Base-by-base conservation (phyloP, 306 rosid genomes). In the Glycine latifolia region DNA sequence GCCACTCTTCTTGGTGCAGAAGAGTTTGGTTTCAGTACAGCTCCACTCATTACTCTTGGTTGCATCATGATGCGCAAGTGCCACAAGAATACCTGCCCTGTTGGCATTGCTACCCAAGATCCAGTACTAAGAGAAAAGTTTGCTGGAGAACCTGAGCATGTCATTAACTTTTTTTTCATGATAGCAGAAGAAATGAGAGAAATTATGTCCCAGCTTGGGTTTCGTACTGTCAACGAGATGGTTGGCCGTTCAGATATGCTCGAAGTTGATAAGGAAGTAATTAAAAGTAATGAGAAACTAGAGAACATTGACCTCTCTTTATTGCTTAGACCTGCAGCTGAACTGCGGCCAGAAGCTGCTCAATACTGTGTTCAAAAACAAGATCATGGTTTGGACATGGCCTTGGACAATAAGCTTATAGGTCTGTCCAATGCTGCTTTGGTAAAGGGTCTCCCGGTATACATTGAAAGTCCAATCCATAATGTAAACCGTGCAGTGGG, bases 41-140 rank as follows among this genome's bases (percentile, higher is more conserved):
- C 71, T 35, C 71, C 71, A 37, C 71, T 65, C 49, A 65, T 65
- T 37, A 65, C 71, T 37, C 71, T 65, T 65, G 71, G 71, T 41
- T 65, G 71, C 26, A 65, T 65, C 47, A 65, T 65, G 71, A 65
- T 65, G 71, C 71, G 71, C 48, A 65, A 65, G 49, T 65, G 71
- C 16, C 71, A 65, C 71, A 65, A 65, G 71, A 65, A 65, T 65
- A 65, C 71, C 71, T 65, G 71, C 49, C 71, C 71, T 14, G 71
- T 65, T 65, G 71, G 71, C 71, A 65, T 65, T 65, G 71, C 71
- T 37, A 65, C 71, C 49, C 71, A 65, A 65, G 71, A 65, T 65
- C 71, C 71, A 65, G 71, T 65, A 14, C 71, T 65, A 3, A 65
- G 71, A 65, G 71, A 37, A 48, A 65, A 65, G 49, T 65, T 65